phyloP scores from a whole-genome alignment of 805 yeast genomes.

The Wickerhamomyces tratensis region DNA sequence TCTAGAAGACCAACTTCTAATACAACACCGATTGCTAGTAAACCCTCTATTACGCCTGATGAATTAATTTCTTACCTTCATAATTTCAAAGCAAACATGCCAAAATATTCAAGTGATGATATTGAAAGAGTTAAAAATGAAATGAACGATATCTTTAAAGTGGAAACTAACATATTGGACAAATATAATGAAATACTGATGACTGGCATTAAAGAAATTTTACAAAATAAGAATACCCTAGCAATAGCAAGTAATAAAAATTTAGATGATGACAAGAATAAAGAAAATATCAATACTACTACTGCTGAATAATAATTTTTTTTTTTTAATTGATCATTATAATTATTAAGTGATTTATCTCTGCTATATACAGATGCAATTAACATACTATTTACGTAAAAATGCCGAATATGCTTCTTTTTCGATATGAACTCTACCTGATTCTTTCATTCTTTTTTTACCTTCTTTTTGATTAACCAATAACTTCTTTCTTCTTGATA shows the following conservation, averaged over 20 bases:
- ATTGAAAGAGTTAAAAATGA: constrained; percentile 16
- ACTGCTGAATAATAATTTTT: no score
- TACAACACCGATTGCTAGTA: constrained; percentile 7
- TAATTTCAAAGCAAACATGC: constrained; percentile 10
- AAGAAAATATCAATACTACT: no score
- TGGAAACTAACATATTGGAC: constrained; percentile 22
- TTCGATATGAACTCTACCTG: constrained; percentile 70
- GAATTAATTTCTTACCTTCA: constrained; percentile 8
- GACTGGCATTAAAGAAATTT: background rate
- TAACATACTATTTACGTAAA: constrained; percentile 25
- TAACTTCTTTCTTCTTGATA: constrained; percentile 81
- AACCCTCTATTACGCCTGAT: constrained; percentile 2
- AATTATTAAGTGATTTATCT: no score
- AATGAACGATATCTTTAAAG: constrained; percentile 11
- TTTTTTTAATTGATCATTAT: no score
- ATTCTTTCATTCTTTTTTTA: constrained; percentile 70
- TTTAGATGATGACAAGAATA: no score
- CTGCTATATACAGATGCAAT: no score
- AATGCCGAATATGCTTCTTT: constrained; percentile 88
- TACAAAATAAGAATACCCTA: background rate
- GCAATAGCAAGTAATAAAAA: no score
- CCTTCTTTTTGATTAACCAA: constrained; percentile 90
- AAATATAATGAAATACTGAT: constrained; percentile 29
- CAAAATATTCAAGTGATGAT: constrained; percentile 11
- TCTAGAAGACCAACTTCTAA: background rate